Evolutionary conservation across 768 basidiomycete genomes (phyloP), one percentile per base, ranked within the genome.

Genomic region (Amanita molliuscula): DNA sequence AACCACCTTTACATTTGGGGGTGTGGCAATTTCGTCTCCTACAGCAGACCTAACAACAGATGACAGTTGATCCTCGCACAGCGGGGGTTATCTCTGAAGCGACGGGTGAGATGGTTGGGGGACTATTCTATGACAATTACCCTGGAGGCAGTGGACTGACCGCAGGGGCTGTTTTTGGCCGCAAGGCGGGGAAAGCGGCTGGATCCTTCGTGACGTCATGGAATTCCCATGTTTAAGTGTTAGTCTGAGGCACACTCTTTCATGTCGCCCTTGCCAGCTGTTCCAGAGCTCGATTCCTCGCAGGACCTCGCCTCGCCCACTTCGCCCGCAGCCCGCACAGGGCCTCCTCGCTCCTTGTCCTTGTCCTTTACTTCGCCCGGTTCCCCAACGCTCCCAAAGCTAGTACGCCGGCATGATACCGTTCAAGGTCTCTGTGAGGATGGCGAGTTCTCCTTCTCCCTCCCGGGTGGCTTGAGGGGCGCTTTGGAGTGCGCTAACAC

Each of bases 1-100:
- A 5, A 75, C 83, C 48, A 84, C 83, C 1, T 86, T 84, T 65
- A 85, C 81, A 1, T 85, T 84, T 65, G 82, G 83, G 0, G 83
- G 83, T 1, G 60, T 85, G 2, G 76, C 72, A 0, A 76, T 85
- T n/a, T n/a, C n/a, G n/a, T n/a, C n/a, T n/a, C n/a, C n/a, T n/a
- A n/a, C n/a, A n/a, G n/a, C n/a, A n/a, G n/a, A n/a, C n/a, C n/a
- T n/a, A n/a, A n/a, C n/a, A n/a, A n/a, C n/a, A n/a, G n/a, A n/a
- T n/a, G n/a, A n/a, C n/a, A n/a, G n/a, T n/a, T 53, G 74, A 83
- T 55, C 72, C 79, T 0, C 57, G 65, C 13, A 79, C 76, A 0
- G 72, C 76, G 8, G 72, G 61, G 1, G 81, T 84, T 5, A 43
- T 82, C 1, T 71, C 69, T 0, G 67, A 68, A 23, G 56, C 59